Conservation (phyloP, 1,284 basidiomycete species). For the Paramarasmius palmivorus region DNA sequence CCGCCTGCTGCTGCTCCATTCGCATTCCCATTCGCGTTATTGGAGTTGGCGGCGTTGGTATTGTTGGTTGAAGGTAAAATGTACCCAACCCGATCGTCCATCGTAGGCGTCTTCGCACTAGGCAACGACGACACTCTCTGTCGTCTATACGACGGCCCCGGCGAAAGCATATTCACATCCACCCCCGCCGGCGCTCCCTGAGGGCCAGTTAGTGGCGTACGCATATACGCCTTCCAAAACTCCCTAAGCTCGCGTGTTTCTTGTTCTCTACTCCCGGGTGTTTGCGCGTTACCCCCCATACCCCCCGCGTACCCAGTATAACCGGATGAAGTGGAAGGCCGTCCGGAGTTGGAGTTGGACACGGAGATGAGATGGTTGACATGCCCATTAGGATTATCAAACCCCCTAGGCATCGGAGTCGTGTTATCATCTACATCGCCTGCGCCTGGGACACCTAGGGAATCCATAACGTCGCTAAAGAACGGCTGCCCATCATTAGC, state of each 20-base stretch:
- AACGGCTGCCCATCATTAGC: conserved; percentile 58
- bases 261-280: conserved; percentile 34
- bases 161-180: conserved; percentile 17
- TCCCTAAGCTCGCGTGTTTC: conserved; percentile 63
- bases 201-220: conserved; percentile 64
- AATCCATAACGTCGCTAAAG: conserved; percentile 42
- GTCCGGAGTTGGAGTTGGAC: no score
- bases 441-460: conserved; percentile 24
- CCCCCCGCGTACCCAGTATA: conserved; percentile 9
- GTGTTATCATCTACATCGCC: background rate
- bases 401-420: background rate
- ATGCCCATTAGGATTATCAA: conserved; percentile 14
- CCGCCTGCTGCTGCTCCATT: no score
- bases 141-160: conserved; percentile 33
- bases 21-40: no score
- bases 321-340: no score
- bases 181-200: conserved; percentile 28
- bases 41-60: background rate
- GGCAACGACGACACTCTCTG: conserved; percentile 65
- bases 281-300: conserved; percentile 9
- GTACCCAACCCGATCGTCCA: no score
- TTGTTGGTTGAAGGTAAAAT: background rate
- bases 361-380: background rate
- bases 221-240: conserved; percentile 75
- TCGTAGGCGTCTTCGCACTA: conserved; percentile 58